Base-by-base conservation (phyloP, 2,329 filamentous ascomycete genomes). In the Ascochyta lentis region DNA sequence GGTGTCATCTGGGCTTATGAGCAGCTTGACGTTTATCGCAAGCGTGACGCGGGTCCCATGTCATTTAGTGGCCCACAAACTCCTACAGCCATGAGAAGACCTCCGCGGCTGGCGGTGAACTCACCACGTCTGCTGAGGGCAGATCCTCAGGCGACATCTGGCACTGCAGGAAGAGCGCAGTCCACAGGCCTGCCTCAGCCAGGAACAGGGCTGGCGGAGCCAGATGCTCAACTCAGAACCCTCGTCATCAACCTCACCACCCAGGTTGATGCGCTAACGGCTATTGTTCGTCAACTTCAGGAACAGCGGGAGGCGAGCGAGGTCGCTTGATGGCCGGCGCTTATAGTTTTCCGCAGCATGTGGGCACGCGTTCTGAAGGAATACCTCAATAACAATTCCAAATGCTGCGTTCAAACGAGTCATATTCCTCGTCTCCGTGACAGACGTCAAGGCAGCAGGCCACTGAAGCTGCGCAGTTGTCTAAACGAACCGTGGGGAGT, bases 1-100 rank as follows among this genome's bases (percentile, higher is more conserved):
- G 84, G 77, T n/a, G 77, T 81, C 41, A 92, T 93, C 62, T 83
- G 84, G 72, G 68, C 81, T n/a, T 92, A 89, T 71, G 89, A 91
- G 75, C 78, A 72, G 59, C 68, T 75, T 54, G 69, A 66, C 45
- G 54, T 64, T 41, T 61, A 62, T 38, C 67, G 60, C 26, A 66
- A 55, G 40, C 61, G 60, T 44, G 56, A 61, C 27, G 59, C 61
- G 16, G 62, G 59, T 15, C 54, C 50, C 22, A 50, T 61, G 31
- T 74, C 70, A 13, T 72, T 73, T 58, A 70, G 67, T 49, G 71
- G 70, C 42, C 73, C 74, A 41, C 70, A 72, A 51, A 71, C 66
- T 33, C 65, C 67, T 27, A 56, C 58, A 31, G 49, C 55, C 49
- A 57, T 55, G 22, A 75, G 63, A 48, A 67, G 65, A 54, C 50